These are phyloP conservation scores for Naganishia cerealis DNA, from an alignment of 1,284 basidiomycete species.

Conservation along the genomic window DNA sequence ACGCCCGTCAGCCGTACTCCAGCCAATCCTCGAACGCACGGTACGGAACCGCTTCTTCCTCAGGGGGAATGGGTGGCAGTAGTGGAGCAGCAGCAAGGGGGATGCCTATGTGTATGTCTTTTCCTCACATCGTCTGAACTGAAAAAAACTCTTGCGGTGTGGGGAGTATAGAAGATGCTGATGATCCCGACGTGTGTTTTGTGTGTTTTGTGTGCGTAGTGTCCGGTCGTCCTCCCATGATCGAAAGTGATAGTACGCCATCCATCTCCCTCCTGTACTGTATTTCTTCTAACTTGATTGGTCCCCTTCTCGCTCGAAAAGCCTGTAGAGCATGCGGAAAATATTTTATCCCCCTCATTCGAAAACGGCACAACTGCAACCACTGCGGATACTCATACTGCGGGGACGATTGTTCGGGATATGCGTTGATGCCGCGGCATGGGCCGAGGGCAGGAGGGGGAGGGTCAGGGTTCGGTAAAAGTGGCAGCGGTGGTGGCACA, in stretches of 20 bases:
- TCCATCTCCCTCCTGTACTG: neutral
- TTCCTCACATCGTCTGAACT: neutral
- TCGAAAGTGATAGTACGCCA: conserved; percentile 47
- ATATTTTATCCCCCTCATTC: conserved; percentile 50
- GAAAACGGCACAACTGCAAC: conserved; percentile 47
- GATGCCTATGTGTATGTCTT: conserved; percentile 45
- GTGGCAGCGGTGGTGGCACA: conserved; percentile 33
- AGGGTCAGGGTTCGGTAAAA: conserved; percentile 26
- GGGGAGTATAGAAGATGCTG: neutral
- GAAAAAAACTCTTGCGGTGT: conserved; percentile 11
- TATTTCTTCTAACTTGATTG: neutral
- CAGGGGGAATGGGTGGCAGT: neutral
- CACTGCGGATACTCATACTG: conserved; percentile 54
- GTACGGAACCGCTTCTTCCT: neutral
- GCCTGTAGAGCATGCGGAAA: conserved; percentile 51
- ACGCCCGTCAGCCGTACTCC: conserved; percentile 18
- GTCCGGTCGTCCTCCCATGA: conserved; percentile 51
- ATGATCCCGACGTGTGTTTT: neutral
- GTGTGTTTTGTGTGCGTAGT: conserved; percentile 38
- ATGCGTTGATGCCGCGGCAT: conserved; percentile 51
- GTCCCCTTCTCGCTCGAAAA: conserved; percentile 26
- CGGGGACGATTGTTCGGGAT: conserved; percentile 48
- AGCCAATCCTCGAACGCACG: neutral
- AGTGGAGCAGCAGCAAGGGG: conserved; percentile 27
- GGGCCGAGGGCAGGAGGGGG: conserved; percentile 9